These are phyloP conservation scores for Corrigiola litoralis DNA, from an alignment of 179 eudicot genomes.

Conservation along the genomic window DNA sequence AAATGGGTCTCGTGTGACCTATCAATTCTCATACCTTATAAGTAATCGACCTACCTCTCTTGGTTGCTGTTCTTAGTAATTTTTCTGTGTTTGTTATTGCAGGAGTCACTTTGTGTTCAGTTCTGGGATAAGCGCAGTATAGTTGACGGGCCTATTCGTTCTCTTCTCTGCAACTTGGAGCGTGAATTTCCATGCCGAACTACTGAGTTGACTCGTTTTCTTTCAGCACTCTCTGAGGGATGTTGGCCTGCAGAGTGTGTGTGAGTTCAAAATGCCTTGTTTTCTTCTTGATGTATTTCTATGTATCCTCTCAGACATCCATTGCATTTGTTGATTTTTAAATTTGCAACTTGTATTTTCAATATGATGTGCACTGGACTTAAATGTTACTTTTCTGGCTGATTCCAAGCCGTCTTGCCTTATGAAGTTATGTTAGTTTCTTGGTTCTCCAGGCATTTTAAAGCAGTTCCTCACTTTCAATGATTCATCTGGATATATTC, in stretches of 20 bases:
- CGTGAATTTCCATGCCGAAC: constrained; percentile 81
- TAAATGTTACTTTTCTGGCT: too few relatives aligned
- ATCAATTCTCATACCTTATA: not conserved
- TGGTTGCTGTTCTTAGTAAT: not conserved
- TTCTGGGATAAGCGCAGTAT: constrained; percentile 94
- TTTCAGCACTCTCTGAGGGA: constrained; percentile 90
- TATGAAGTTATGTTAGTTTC: too few relatives aligned
- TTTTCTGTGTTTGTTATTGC: constrained; percentile 25
- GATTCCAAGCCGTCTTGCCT: too few relatives aligned
- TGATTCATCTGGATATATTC: too few relatives aligned
- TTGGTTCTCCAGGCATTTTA: too few relatives aligned
- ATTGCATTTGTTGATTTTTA: too few relatives aligned
- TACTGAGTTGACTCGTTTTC: constrained; percentile 54
- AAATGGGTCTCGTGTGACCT: not conserved
- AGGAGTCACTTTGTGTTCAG: constrained; percentile 97
- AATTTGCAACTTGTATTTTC: too few relatives aligned
- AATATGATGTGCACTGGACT: too few relatives aligned
- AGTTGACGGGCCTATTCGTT: constrained; percentile 87
- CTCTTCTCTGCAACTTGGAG: constrained; percentile 84
- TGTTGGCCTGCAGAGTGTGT: constrained; percentile 98
- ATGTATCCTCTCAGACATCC: constrained; percentile 1
- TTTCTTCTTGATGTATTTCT: not conserved
- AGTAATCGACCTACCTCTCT: not conserved
- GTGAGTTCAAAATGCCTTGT: constrained; percentile 34
- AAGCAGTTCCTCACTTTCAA: too few relatives aligned